phyloP scores from a whole-genome alignment of 2,329 filamentous ascomycete genomes.

The Teratosphaeria zuluensis region DNA sequence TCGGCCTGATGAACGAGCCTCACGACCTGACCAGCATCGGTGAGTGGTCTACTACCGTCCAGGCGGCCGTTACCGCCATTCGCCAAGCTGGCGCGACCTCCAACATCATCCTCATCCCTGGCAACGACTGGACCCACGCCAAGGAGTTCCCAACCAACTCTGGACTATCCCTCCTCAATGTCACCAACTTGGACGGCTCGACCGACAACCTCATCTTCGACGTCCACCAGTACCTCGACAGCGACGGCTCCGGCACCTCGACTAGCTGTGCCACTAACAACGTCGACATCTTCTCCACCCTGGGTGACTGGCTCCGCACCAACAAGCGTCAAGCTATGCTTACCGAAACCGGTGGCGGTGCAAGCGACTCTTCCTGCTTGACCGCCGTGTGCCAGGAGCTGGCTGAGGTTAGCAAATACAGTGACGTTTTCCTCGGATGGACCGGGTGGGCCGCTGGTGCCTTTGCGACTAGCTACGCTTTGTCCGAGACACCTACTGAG shows the following conservation, averaged over 20 bases:
- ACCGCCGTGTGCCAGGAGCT: conserved; percentile 5
- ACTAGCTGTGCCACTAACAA: conserved; percentile 17
- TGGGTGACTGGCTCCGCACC: conserved; percentile 25
- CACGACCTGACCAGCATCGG: conserved; percentile 32
- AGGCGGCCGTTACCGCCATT: conserved; percentile 56
- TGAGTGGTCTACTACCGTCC: conserved; percentile 51
- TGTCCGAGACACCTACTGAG: conserved; percentile 19
- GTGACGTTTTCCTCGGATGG: conserved; percentile 26
- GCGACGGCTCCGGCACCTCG: conserved; percentile 30
- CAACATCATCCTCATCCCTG: conserved; percentile 56
- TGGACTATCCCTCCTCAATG: conserved; percentile 15
- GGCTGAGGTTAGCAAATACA: conserved; percentile 18
- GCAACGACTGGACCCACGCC: conserved; percentile 40
- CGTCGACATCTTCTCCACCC: conserved; percentile 21
- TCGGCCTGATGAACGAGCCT: conserved; percentile 62
- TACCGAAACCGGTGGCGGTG: conserved; percentile 33
- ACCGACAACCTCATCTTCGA: conserved; percentile 28
- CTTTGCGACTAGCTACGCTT: conserved; percentile 20
- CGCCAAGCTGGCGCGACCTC: conserved; percentile 51
- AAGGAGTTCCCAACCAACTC: conserved; percentile 18
- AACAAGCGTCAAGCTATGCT: conserved; percentile 31
- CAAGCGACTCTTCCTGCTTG: conserved; percentile 24
- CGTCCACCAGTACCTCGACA: conserved; percentile 32
- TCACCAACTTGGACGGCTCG: conserved; percentile 21
- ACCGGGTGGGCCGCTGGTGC: conserved; percentile 24